These are phyloP conservation scores for Mucuna pruriens DNA, from an alignment of 306 rosid genomes.

Conservation along the genomic window DNA sequence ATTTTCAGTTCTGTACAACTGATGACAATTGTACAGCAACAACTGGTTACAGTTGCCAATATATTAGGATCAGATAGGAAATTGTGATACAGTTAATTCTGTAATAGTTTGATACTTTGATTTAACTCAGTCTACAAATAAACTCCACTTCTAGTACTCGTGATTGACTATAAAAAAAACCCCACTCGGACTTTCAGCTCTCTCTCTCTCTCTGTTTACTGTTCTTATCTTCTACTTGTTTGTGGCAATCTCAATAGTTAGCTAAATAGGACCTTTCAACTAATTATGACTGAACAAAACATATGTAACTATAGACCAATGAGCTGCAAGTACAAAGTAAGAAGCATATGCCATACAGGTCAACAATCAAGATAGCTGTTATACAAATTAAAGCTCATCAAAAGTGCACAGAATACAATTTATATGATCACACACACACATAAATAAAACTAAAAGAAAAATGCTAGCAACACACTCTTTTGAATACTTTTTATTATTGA, in stretches of 20 bases:
- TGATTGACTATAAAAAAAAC: not conserved
- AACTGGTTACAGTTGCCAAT: not conserved
- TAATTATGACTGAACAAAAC: not conserved
- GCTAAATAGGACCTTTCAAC: not conserved
- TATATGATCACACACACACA: slow-evolving; percentile 10
- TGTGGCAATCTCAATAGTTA: not conserved
- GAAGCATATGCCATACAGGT: slow-evolving; percentile 28
- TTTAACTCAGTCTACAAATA: not conserved
- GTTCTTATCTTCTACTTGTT: not conserved
- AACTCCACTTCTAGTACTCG: not conserved
- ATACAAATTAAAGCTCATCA: not conserved
- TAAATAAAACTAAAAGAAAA: too few species aligned
- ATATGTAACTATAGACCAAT: not conserved
- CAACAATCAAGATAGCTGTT: slow-evolving; percentile 24
- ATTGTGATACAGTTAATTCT: not conserved
- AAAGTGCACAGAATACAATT: slow-evolving; percentile 6
- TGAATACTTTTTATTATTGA: too few species aligned
- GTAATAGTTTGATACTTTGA: not conserved
- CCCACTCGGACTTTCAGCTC: not conserved
- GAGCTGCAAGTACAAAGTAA: not conserved
- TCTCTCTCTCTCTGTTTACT: not conserved
- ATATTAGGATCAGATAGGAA: not conserved
- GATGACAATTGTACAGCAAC: not conserved
- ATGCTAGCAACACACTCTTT: too few species aligned
- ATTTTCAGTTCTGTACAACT: not conserved